phyloP scores from a whole-genome alignment of 2,329 filamentous ascomycete species.

The Pseudogymnoascus sp. region DNA sequence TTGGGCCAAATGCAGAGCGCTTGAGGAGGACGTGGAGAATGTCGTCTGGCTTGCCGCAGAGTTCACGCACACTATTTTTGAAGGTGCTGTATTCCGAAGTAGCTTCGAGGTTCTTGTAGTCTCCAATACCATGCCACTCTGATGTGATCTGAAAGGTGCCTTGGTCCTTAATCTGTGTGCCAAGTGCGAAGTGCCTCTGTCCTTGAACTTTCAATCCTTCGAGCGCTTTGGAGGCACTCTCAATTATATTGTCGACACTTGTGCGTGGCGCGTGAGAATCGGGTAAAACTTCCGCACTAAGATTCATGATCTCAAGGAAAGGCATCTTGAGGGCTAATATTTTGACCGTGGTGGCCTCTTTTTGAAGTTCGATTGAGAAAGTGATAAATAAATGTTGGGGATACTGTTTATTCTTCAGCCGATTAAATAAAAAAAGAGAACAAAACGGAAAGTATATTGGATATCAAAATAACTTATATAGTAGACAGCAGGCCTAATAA shows the following conservation, averaged over 20 bases:
- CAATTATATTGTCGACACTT: neutral
- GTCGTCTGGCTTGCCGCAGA: slow-evolving; percentile 12
- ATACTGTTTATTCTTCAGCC: neutral
- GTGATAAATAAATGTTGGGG: neutral
- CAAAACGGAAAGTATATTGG: neutral
- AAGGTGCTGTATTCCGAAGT: neutral
- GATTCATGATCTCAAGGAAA: neutral
- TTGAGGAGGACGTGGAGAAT: slow-evolving; percentile 14
- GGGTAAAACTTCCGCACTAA: neutral
- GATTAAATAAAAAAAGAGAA: neutral
- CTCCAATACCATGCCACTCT: neutral
- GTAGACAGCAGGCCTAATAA: neutral
- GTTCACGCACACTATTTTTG: neutral
- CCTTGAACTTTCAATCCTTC: neutral
- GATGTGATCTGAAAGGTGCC: slow-evolving; percentile 5
- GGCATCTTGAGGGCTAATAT: neutral
- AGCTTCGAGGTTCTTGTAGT: neutral
- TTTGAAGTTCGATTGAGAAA: neutral
- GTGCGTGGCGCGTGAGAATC: neutral
- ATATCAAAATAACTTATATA: neutral
- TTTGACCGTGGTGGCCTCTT: neutral
- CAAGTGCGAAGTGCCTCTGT: neutral
- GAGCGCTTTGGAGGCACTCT: neutral
- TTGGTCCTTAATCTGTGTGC: slow-evolving; percentile 10
- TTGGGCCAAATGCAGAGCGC: slow-evolving; percentile 13